Evolutionary conservation across 108 stramenopile species (phyloP).

Genomic region (Skeletonema potamos): DNA sequence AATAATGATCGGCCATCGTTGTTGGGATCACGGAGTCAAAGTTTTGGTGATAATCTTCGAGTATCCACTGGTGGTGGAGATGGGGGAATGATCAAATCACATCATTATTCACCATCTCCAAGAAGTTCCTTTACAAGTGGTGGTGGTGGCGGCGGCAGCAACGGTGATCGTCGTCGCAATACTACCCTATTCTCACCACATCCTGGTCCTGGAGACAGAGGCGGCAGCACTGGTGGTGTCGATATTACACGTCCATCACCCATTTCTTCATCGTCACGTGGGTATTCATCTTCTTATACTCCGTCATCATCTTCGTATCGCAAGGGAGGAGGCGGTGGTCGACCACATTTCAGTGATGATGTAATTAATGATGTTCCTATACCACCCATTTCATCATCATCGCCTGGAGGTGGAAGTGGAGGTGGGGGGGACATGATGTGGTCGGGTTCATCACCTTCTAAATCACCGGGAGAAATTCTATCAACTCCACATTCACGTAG

Average conservation of each 20-base stretch:
- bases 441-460: background rate
- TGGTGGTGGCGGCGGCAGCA: background rate
- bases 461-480: background rate
- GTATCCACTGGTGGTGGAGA: background rate
- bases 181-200: background rate
- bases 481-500: background rate
- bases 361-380: background rate
- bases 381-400: background rate
- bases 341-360: background rate
- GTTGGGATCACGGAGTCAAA: slow-evolving; percentile 12
- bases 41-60: slow-evolving; percentile 14
- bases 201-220: background rate
- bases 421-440: background rate
- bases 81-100: background rate
- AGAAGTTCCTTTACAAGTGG: background rate
- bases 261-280: background rate
- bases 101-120: slow-evolving; percentile 1
- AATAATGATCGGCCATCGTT: background rate
- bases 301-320: background rate
- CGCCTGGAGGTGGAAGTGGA: background rate
- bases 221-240: background rate
- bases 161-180: background rate
- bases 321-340: background rate
- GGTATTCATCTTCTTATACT: background rate
- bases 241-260: background rate